Conservation (phyloP, 1,284 basidiomycete genomes). For the Naganishia albida region DNA sequence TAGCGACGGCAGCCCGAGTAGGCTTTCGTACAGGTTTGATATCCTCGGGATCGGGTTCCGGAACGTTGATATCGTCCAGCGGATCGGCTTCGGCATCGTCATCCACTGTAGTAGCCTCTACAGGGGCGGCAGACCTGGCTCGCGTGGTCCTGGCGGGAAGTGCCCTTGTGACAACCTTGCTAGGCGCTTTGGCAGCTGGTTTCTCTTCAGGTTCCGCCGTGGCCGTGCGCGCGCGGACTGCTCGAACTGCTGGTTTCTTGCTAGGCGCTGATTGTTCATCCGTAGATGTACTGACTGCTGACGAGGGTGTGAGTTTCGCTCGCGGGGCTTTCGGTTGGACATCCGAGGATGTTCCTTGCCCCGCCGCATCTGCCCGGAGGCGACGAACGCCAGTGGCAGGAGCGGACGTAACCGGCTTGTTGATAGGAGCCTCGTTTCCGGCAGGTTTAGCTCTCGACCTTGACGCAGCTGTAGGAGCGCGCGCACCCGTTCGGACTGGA, state of each 20-base stretch:
- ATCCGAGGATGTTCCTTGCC: neutral
- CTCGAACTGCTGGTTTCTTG: constrained; percentile 2
- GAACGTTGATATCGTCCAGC: constrained; percentile 20
- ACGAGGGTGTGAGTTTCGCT: neutral
- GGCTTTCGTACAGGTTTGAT: constrained; percentile 12
- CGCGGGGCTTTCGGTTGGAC: constrained; percentile 13
- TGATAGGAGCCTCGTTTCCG: neutral
- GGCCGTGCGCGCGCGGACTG: constrained; percentile 2
- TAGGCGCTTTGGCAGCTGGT: neutral
- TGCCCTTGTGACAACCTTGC: constrained; percentile 1
- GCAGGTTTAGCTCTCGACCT: constrained; percentile 1
- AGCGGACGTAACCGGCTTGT: neutral
- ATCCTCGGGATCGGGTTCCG: constrained; percentile 25
- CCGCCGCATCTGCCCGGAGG: neutral
- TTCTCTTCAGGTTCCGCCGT: constrained; percentile 5
- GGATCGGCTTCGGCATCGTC: constrained; percentile 17
- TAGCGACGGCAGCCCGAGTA: constrained; percentile 4
- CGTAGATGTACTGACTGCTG: constrained; percentile 7
- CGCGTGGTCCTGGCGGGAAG: constrained; percentile 1
- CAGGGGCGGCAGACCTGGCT: constrained; percentile 3
- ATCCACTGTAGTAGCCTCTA: neutral
- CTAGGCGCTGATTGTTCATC: neutral
- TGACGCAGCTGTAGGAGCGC: neutral
- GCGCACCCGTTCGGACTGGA: neutral
- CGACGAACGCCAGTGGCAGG: constrained; percentile 2